Evolutionary conservation across 805 yeast genomes (phyloP), one percentile per base, ranked within the genome.

Genomic region (Wickerhamiella australiensis): DNA sequence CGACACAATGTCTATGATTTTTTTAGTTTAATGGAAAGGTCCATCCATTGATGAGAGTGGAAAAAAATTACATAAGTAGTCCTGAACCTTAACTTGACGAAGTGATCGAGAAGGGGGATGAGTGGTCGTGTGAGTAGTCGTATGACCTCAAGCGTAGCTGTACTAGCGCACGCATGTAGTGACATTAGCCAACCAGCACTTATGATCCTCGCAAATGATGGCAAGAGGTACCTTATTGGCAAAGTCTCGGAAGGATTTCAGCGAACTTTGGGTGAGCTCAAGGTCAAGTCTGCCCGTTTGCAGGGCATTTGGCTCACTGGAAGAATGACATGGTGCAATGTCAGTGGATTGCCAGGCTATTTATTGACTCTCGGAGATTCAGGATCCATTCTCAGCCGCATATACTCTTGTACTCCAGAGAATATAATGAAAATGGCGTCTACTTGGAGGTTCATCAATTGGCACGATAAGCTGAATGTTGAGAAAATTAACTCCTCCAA

Each of bases 281-380:
- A 77, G 42, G 61, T 80, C 22, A 71, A 73, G 42, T 64, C 83
- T 12, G 71, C 80, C 1, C 80, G 76, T 53, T 64, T 85, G 27
- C 71, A 75, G 44, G 76, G 78, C 33, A 68, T 90, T 3, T 88
- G 85, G 58, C 59, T 92, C 3, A 79, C 95, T 0, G 98, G 98
- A 2, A 68, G 68, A n/a, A 53, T 84, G 9, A 65, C 74, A 49
- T 90, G 96, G 96, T 63, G 73, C 5, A 72, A 80, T n/a, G 67
- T 86, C 2, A 85, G 94, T n/a, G 98, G 98, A 0, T 64, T 90
- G 5, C 96, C 97, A 0, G 98, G 98, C 0, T 67, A 85, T 58
- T 76, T 90, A 45, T 67, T 90, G 46, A 85, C 96, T 0, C 70
- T 83, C 12, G 79, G 85, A 50, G 96, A 85, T 57, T 87, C 86